Conservation (phyloP, 805 yeast species). For the Barnettozyma californica region DNA sequence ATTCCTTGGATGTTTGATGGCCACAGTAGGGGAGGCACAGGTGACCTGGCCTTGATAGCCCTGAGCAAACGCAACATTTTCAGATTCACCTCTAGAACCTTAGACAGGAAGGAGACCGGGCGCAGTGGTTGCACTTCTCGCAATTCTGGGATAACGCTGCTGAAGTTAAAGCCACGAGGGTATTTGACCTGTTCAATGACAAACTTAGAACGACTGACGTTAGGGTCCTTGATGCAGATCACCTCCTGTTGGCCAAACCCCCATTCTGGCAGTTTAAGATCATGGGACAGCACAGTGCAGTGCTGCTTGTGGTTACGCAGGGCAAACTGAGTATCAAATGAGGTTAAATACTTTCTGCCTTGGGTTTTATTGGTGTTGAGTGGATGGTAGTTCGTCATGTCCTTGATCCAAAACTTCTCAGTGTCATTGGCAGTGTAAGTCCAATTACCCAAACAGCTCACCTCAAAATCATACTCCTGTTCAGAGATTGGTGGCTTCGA, state of each 20-base stretch:
- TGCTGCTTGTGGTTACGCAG: constrained; percentile 59
- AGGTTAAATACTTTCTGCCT: constrained; percentile 27
- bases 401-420: constrained; percentile 64
- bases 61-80: constrained; percentile 16
- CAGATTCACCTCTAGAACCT: constrained; percentile 19
- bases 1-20: constrained; percentile 55
- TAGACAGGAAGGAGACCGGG: constrained; percentile 15
- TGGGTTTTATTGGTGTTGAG: not conserved
- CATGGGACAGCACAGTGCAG: constrained; percentile 74
- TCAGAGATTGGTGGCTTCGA: constrained; percentile 84
- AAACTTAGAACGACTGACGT: constrained; percentile 64
- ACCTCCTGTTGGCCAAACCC: constrained; percentile 85
- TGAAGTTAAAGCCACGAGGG: constrained; percentile 22
- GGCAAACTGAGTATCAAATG: constrained; percentile 62
- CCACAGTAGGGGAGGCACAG: constrained; percentile 52
- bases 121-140: constrained; percentile 21
- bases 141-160: constrained; percentile 17
- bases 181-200: constrained; percentile 56
- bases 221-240: constrained; percentile 73
- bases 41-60: constrained; percentile 10
- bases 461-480: constrained; percentile 86
- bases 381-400: constrained; percentile 26
- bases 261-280: constrained; percentile 73
- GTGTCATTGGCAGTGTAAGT: constrained; percentile 60
- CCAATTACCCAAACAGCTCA: constrained; percentile 62